Evolutionary conservation across 164 flowering plant genomes (phyloP), one percentile per base, ranked within the genome.

Genomic region (Buxus sempervirens): DNA sequence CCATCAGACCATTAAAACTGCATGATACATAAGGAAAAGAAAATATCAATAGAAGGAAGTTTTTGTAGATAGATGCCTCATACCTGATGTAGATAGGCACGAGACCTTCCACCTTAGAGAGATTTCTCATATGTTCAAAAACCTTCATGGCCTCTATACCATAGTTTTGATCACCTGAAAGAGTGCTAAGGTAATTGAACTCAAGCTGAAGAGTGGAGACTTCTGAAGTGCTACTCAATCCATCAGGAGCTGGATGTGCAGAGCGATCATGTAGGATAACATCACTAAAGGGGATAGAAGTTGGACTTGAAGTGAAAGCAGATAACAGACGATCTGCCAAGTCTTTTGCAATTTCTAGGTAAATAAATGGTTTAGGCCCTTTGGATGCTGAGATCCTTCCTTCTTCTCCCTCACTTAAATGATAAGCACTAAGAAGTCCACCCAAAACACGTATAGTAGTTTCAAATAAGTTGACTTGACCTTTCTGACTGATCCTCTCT

Each of bases 11-110:
- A 32, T 3, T 32, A 32, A 3, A 32, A 7, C 38, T 32, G 7
- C 38, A 32, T 32, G 38, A 32, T 7, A 32, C 38, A 32, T 7
- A 48, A 71, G 28, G 53, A 53, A 10, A 32, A 4, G 18, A 51
- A 12, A 60, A 6, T 1, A 55, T 18, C 18, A 24, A 16, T 27
- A 8, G 12, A 26, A 63, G 26, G 21, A 24, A 61, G 5, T n/a
- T 8, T 25, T 8, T 8, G 45, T 20, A 60, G 36, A 72, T 49
- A 25, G 59, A 64, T 54, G 48, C 48, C 21, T 21, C 67, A 71
- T 83, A 95, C 99, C 92, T 92, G 69, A 93, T 90, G 75, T 83
- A 93, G 71, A 95, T 95, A 38, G 99, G 99, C 65, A 95, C 99
- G 38, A 95, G 83, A 58, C 99, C 99, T 79, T 95, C 90, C 58